A percentile compares a stretch with the other conserved stretches of the same genome.
These are phyloP conservation scores for Corniculantispora saksenae DNA, from an alignment of 2,329 filamentous ascomycete genomes.

Conservation along the genomic window DNA sequence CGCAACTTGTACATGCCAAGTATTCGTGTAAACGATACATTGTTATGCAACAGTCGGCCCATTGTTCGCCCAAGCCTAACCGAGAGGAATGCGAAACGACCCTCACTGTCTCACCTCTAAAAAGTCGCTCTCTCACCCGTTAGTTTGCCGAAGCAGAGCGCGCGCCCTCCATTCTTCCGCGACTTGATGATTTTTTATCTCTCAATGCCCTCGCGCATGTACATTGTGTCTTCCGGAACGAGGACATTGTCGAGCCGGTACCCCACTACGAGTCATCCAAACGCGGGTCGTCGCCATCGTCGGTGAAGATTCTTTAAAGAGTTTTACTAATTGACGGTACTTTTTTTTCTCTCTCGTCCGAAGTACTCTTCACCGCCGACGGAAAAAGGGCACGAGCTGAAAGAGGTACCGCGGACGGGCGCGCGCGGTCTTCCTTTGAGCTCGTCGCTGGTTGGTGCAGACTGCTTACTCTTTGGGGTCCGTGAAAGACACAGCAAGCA, in stretches of 20 bases:
- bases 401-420: too few species aligned
- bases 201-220: not conserved
- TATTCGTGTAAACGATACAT: not conserved
- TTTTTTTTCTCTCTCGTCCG: not conserved
- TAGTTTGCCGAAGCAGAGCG: not conserved
- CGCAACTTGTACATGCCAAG: not conserved
- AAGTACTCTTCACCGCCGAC: not conserved
- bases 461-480: too few species aligned
- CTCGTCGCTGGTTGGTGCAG: too few species aligned
- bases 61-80: not conserved
- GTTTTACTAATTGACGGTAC: too few species aligned
- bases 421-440: too few species aligned
- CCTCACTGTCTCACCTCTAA: constrained; percentile 1
- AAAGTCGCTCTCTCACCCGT: not conserved
- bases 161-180: not conserved
- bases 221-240: not conserved
- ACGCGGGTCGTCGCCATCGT: not conserved
- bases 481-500: too few species aligned
- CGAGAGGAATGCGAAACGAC: not conserved
- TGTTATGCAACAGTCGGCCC: not conserved
- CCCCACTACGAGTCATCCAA: constrained; percentile 6
- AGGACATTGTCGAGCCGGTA: too few species aligned
- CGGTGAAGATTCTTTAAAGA: not conserved
- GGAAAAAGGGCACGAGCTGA: not conserved
- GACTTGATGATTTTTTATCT: not conserved